Conservation (phyloP, 352 stramenopile genomes). For the Peronospora destructor region DNA sequence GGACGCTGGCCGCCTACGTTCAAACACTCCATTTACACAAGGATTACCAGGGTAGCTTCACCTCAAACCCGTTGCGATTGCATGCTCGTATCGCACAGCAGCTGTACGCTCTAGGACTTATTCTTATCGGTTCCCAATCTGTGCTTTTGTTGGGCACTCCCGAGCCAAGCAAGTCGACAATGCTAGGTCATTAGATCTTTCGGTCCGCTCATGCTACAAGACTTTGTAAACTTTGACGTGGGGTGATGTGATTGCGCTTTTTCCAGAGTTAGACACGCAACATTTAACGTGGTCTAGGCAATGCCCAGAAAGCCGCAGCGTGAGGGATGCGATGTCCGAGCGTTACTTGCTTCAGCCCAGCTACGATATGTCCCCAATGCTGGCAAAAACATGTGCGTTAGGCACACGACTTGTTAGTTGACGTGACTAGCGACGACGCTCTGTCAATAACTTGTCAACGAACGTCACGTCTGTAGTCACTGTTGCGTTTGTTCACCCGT, state of each 20-base stretch:
- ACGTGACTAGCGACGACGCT: constrained; percentile 50
- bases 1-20: constrained; percentile 27
- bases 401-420: constrained; percentile 47
- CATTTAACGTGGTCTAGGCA: constrained; percentile 75
- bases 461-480: constrained; percentile 63
- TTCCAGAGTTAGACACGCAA: constrained; percentile 78
- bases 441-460: constrained; percentile 56
- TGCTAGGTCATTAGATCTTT: constrained; percentile 63
- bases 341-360: constrained; percentile 74
- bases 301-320: constrained; percentile 34
- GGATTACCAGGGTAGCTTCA: constrained; percentile 55
- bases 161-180: constrained; percentile 64
- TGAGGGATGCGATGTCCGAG: constrained; percentile 24
- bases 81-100: constrained; percentile 70
- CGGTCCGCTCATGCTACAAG: constrained; percentile 53
- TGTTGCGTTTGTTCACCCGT: constrained; percentile 59
- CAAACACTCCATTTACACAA: constrained; percentile 55
- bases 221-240: constrained; percentile 81
- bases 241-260: constrained; percentile 70
- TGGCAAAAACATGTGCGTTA: constrained; percentile 71
- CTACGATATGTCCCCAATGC: constrained; percentile 41
- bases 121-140: constrained; percentile 45
- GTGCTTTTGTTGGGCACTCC: constrained; percentile 64
- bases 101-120: constrained; percentile 24
- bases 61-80: constrained; percentile 44